Conservation (phyloP, 1,139 yeast species). For the Saccharomyces hybrid region DNA sequence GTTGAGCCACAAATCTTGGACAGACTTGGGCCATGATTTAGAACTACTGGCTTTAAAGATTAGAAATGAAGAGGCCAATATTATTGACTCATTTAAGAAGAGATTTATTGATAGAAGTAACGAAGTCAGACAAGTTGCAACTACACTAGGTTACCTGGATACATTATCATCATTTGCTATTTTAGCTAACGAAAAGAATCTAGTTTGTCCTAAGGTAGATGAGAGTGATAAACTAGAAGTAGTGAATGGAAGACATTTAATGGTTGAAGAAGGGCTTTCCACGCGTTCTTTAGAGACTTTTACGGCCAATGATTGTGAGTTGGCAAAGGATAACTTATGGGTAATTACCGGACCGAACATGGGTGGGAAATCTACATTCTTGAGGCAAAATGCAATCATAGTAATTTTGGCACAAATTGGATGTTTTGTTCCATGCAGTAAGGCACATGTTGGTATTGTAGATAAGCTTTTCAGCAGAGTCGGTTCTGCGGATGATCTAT, state of each 20-base stretch:
- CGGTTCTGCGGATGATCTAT: constrained; percentile 88
- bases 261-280: constrained; percentile 70
- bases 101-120: constrained; percentile 28
- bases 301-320: constrained; percentile 54
- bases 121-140: constrained; percentile 28
- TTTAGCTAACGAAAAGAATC: constrained; percentile 55
- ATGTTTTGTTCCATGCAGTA: constrained; percentile 72
- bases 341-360: constrained; percentile 91
- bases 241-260: constrained; percentile 69
- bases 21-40: constrained; percentile 30
- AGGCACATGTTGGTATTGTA: constrained; percentile 68
- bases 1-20: constrained; percentile 34
- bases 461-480: constrained; percentile 82
- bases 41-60: constrained; percentile 25
- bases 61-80: constrained; percentile 28
- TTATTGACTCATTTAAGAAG: constrained; percentile 25
- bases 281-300: constrained; percentile 40
- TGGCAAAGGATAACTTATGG: constrained; percentile 45
- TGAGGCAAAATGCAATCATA: constrained; percentile 81
- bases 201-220: constrained; percentile 61
- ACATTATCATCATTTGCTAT: constrained; percentile 65
- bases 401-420: constrained; percentile 87
- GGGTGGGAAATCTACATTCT: constrained; percentile 93
- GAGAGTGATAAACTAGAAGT: constrained; percentile 42
- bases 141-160: constrained; percentile 59